A percentile compares a stretch with the other conserved stretches of the same genome.
phyloP scores from a whole-genome alignment of 2,329 filamentous ascomycete genomes.

The Penicillium expansum region DNA sequence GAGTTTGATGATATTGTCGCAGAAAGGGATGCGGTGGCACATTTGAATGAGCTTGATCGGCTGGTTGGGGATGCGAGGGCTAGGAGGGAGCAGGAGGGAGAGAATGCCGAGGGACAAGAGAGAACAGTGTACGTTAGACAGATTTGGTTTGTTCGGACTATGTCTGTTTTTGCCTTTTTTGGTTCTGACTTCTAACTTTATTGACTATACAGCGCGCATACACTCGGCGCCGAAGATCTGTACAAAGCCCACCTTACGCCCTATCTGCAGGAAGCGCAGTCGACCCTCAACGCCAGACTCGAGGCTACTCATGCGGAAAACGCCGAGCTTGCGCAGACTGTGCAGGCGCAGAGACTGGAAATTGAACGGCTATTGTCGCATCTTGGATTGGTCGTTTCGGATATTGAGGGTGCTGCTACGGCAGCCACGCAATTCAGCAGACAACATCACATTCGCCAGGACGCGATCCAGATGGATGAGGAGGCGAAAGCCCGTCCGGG shows the following conservation, averaged over 20 bases:
- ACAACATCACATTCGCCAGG: constrained; percentile 40
- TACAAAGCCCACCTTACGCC: constrained; percentile 60
- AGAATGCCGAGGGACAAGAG: constrained; percentile 34
- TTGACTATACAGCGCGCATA: constrained; percentile 52
- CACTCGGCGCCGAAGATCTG: constrained; percentile 55
- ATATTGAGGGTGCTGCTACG: constrained; percentile 53
- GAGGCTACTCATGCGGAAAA: constrained; percentile 53
- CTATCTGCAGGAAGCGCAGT: constrained; percentile 52
- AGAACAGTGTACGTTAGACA: constrained; percentile 46
- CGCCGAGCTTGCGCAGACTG: constrained; percentile 49
- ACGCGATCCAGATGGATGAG: constrained; percentile 45
- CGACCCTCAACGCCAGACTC: constrained; percentile 51
- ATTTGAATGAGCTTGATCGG: constrained; percentile 60
- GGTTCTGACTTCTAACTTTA: background rate
- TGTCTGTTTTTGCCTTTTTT: background rate
- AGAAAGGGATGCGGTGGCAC: constrained; percentile 55
- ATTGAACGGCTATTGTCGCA: constrained; percentile 55
- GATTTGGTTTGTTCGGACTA: background rate
- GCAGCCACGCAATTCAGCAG: constrained; percentile 41
- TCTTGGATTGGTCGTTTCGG: constrained; percentile 56
- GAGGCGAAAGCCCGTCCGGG: constrained; percentile 36
- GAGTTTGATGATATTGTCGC: constrained; percentile 61
- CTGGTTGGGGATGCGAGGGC: constrained; percentile 58
- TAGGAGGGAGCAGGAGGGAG: constrained; percentile 45
- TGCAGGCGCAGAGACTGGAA: constrained; percentile 55